A percentile compares a stretch with the other conserved stretches of the same genome.
Evolutionary conservation across 1,284 basidiomycete species (phyloP).

Genomic region (Lentinula novae-zelandiae): DNA sequence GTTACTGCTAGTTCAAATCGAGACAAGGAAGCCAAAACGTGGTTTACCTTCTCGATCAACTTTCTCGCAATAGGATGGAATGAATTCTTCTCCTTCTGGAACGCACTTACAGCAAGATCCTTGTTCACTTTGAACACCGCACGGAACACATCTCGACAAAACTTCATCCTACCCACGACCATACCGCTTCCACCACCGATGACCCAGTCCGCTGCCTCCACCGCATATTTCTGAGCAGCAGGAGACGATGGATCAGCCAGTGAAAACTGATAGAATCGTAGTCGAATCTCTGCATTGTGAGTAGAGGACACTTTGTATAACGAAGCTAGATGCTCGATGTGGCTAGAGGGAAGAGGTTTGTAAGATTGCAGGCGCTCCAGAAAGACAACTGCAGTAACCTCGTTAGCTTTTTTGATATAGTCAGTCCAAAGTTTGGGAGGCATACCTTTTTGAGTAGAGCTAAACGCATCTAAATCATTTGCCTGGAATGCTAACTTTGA

Average conservation of each 20-base stretch:
- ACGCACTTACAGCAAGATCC: constrained; percentile 59
- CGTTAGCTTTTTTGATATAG: neutral
- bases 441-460: constrained; percentile 66
- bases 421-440: neutral
- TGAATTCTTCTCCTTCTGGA: constrained; percentile 43
- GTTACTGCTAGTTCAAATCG: neutral
- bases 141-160: constrained; percentile 68
- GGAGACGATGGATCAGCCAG: constrained; percentile 46
- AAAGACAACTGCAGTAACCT: constrained; percentile 57
- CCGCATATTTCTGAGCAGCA: constrained; percentile 46
- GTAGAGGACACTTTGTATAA: constrained; percentile 53
- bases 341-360: constrained; percentile 48
- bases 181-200: constrained; percentile 57
- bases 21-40: too few species aligned
- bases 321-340: constrained; percentile 51
- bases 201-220: constrained; percentile 64
- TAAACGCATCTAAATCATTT: constrained; percentile 54
- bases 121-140: constrained; percentile 55
- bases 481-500: constrained; percentile 46
- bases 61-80: constrained; percentile 79
- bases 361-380: constrained; percentile 65
- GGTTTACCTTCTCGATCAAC: constrained; percentile 69
- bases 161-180: constrained; percentile 79
- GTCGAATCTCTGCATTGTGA: constrained; percentile 68
- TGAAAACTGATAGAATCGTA: constrained; percentile 68